A percentile compares a stretch with the other conserved stretches of the same genome.
Evolutionary conservation across 2,329 filamentous ascomycete species (phyloP).

Genomic region (Fusarium euwallaceae): DNA sequence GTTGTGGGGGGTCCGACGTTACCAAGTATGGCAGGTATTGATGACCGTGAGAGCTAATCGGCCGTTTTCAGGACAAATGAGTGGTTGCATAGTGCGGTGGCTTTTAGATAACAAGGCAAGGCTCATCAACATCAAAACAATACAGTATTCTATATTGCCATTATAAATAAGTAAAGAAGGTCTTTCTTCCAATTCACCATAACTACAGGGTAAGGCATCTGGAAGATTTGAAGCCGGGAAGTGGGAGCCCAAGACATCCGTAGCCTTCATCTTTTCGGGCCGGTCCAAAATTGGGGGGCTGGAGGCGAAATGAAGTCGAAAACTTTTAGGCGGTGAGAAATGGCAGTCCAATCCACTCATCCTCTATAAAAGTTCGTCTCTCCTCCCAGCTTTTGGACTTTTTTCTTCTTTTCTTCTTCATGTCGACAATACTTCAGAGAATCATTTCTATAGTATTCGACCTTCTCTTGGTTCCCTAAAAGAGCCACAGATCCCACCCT

Average conservation of each 20-base stretch:
- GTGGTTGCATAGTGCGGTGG: background rate
- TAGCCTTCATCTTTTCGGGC: background rate
- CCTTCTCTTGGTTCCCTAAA: conserved; percentile 91
- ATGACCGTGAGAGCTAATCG: background rate
- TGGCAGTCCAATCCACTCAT: background rate
- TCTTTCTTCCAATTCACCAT: background rate
- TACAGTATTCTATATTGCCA: background rate
- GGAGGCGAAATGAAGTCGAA: background rate
- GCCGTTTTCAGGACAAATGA: background rate
- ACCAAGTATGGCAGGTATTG: background rate
- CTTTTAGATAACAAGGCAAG: background rate
- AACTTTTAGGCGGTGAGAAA: background rate
- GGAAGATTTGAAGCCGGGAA: background rate
- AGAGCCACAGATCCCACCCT: conserved; percentile 89
- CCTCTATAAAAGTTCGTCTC: conserved; percentile 18
- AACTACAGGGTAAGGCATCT: background rate
- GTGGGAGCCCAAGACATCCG: background rate
- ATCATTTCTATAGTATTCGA: conserved; percentile 99
- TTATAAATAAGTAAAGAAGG: too few species aligned
- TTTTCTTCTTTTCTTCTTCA: conserved; percentile 66
- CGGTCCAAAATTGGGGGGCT: background rate
- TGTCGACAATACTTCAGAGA: conserved; percentile 75
- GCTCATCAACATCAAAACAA: background rate
- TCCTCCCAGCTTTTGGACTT: conserved; percentile 47
- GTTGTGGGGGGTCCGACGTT: too few species aligned